A percentile compares a stretch with the other conserved stretches of the same genome.
phyloP scores from a whole-genome alignment of 116 monocot species.

The Dioscorea cayenensis region DNA sequence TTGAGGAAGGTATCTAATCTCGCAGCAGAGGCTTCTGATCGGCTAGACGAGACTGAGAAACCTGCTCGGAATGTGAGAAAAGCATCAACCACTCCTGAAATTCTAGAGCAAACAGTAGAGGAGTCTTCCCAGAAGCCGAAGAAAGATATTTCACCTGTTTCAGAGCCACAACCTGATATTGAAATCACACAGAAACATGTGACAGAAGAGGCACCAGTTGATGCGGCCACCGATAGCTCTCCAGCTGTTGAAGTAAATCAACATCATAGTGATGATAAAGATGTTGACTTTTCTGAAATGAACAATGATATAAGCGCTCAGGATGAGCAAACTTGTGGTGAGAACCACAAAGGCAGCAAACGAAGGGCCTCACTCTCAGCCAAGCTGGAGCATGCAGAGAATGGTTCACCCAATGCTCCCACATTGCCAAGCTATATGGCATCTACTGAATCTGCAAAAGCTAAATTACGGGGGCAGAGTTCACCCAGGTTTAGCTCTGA shows the following conservation, averaged over 20 bases:
- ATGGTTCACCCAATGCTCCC: conserved; percentile 38
- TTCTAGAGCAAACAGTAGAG: conserved; percentile 11
- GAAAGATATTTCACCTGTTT: conserved; percentile 9
- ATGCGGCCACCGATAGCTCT: conserved; percentile 4
- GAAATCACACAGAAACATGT: conserved; percentile 14
- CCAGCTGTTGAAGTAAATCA: conserved; percentile 14
- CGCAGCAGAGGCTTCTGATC: conserved; percentile 31
- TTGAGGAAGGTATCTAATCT: conserved; percentile 69
- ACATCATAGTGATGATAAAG: conserved; percentile 24
- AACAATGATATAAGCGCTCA: conserved; percentile 23
- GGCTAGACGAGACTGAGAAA: conserved; percentile 29
- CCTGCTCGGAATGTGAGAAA: conserved; percentile 15
- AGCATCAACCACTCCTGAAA: conserved; percentile 13
- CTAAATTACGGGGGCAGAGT: conserved; percentile 56
- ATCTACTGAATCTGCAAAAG: conserved; percentile 74
- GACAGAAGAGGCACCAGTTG: conserved; percentile 10
- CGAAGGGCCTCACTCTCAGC: conserved; percentile 71
- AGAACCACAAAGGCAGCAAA: conserved; percentile 37
- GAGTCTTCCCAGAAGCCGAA: conserved; percentile 26
- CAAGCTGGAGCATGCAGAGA: conserved; percentile 53
- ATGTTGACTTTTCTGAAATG: conserved; percentile 23
- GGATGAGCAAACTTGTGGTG: conserved; percentile 41
- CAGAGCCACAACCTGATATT: conserved; percentile 12
- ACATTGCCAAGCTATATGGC: conserved; percentile 81
- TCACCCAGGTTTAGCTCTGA: conserved; percentile 68